Conservation (phyloP, 768 basidiomycete genomes). For the Polyporus arcularius region DNA sequence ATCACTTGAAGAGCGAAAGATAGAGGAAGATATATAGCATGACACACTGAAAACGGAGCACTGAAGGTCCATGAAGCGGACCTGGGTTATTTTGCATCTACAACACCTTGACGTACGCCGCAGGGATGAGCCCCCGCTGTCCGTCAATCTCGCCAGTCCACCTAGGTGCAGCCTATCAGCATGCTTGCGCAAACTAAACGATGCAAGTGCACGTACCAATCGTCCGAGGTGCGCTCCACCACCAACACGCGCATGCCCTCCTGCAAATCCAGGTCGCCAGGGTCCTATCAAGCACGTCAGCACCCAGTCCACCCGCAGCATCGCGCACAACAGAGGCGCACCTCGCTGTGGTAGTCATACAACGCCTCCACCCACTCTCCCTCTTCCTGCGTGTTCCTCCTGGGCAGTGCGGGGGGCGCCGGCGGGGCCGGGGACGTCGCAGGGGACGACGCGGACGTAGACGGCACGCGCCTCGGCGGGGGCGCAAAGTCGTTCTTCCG, state of each 20-base stretch:
- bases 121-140: conserved; percentile 30
- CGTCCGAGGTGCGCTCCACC: conserved; percentile 66
- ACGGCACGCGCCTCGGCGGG: conserved; percentile 48
- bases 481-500: conserved; percentile 51
- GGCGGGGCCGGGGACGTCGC: conserved; percentile 11
- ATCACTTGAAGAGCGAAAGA: not conserved
- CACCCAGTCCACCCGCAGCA: not conserved
- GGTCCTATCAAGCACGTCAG: conserved; percentile 47
- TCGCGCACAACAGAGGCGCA: conserved; percentile 30
- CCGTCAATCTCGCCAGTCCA: conserved; percentile 32
- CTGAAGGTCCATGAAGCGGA: no score
- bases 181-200: not conserved
- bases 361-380: conserved; percentile 80
- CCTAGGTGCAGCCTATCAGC: conserved; percentile 15
- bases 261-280: conserved; percentile 63
- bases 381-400: conserved; percentile 38
- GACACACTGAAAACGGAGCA: not conserved
- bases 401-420: conserved; percentile 29
- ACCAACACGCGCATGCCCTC: conserved; percentile 62
- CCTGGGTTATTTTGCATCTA: not conserved
- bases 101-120: conserved; percentile 31
- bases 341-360: conserved; percentile 73
- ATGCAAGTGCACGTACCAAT: conserved; percentile 55
- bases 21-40: not conserved
- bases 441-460: conserved; percentile 17